Evolutionary conservation across 2,329 filamentous ascomycete genomes (phyloP), one percentile per base, ranked within the genome.

Genomic region (Penicillium sp.): DNA sequence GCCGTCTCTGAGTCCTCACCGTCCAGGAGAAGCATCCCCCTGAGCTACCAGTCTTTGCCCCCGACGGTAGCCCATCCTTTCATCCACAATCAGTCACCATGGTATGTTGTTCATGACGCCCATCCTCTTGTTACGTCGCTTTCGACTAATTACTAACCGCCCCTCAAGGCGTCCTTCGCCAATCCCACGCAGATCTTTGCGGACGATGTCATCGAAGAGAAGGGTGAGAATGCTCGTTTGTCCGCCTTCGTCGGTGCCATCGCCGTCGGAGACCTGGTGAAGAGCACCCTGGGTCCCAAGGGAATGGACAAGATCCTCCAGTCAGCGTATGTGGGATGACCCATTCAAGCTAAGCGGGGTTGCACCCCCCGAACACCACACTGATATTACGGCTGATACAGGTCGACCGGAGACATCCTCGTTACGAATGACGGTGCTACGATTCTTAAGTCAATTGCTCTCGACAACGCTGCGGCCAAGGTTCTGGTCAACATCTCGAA

Each of bases 251-350:
- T 98, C 49, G 93, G 93, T 63, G 93, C 93, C 68, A 98, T 98
- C 66, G 93, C 93, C 49, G 93, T 98, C 41, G 93, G 93, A 47
- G 93, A 98, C 64, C 74, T 98, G 59, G 93, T 98, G 48, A 98
- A 98, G 80, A 95, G 88, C 71, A 97, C 93, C 10, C 76, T 98
- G 29, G 93, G 93, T 7, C 93, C 93, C 33, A 97, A 97, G 77
- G 93, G 93, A 61, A 97, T 97, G 90, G 93, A 97, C 78, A 96
- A 95, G 78, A 95, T 95, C 69, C 77, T 95, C 67, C 89, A 95
- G 72, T 95, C 89, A 69, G 90, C 88, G 86, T 93, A 82, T 57
- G 85, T 80, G 53, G 48, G 48, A 57, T 49, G 19, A 40, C 28
- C 26, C 45, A n/a, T n/a, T n/a, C n/a, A n/a, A n/a, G n/a, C n/a